Percentiles rank a stretch among this genome's conserved stretches.
These are phyloP conservation scores for Paralagenidium karlingii DNA, from an alignment of 352 stramenopile species.

Conservation along the genomic window DNA sequence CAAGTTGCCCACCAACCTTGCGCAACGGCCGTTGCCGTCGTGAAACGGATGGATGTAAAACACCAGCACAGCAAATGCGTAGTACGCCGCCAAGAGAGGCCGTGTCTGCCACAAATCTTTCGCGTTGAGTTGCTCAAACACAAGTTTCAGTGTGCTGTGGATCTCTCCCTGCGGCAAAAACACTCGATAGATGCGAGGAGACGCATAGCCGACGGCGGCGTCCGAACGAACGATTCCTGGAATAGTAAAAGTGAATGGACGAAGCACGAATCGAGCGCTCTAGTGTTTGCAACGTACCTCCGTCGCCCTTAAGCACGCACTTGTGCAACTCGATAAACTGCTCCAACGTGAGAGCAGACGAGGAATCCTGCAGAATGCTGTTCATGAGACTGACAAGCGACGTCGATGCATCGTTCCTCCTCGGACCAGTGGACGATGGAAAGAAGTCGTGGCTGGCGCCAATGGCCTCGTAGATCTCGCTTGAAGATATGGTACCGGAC, in stretches of 20 bases:
- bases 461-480: slow-evolving; percentile 64
- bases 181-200: slow-evolving; percentile 66
- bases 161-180: slow-evolving; percentile 64
- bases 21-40: slow-evolving; percentile 71
- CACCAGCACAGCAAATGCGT: slow-evolving; percentile 61
- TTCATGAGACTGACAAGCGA: slow-evolving; percentile 48
- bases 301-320: slow-evolving; percentile 35
- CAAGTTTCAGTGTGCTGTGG: slow-evolving; percentile 17
- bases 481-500: slow-evolving; percentile 31
- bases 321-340: slow-evolving; percentile 47
- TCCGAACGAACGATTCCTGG: slow-evolving; percentile 38
- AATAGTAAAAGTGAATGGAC: no score
- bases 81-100: slow-evolving; percentile 63
- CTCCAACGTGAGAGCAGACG: slow-evolving; percentile 31
- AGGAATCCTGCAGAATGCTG: slow-evolving; percentile 40
- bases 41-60: slow-evolving; percentile 83
- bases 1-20: slow-evolving; percentile 55
- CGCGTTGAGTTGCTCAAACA: slow-evolving; percentile 36
- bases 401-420: slow-evolving; percentile 12
- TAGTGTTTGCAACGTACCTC: no score
- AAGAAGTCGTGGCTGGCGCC: slow-evolving; percentile 41
- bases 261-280: no score
- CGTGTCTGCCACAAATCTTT: slow-evolving; percentile 18
- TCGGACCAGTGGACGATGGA: slow-evolving; percentile 4
- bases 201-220: slow-evolving; percentile 60